These are phyloP conservation scores for Xylaria bambusicola DNA, from an alignment of 495 filamentous ascomycete species.

Conservation along the genomic window DNA sequence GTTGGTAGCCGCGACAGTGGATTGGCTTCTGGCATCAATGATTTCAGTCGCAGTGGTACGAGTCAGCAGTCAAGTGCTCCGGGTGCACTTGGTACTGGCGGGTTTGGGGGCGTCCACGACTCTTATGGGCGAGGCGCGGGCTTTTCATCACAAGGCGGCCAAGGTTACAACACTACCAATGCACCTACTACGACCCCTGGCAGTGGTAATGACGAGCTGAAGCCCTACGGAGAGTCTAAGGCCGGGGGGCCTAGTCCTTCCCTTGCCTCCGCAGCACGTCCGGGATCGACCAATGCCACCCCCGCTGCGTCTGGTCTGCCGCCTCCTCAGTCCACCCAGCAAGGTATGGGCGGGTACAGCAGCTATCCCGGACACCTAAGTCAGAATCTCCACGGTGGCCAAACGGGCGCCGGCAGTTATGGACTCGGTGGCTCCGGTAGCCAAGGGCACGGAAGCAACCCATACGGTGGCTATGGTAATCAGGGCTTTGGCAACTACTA, in stretches of 20 bases:
- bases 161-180: slow-evolving; percentile 67
- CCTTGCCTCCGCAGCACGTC: slow-evolving; percentile 75
- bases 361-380: slow-evolving; percentile 71
- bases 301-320: slow-evolving; percentile 69
- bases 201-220: slow-evolving; percentile 66
- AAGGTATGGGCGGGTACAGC: slow-evolving; percentile 64
- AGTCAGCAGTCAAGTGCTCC: slow-evolving; percentile 65
- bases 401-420: slow-evolving; percentile 66
- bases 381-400: slow-evolving; percentile 64
- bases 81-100: slow-evolving; percentile 63
- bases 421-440: slow-evolving; percentile 66
- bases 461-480: slow-evolving; percentile 55
- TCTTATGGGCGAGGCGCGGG: slow-evolving; percentile 70
- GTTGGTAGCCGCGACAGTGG: slow-evolving; percentile 68
- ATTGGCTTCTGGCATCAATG: slow-evolving; percentile 56
- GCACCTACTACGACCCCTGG: slow-evolving; percentile 58
- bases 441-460: slow-evolving; percentile 61
- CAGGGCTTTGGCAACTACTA: slow-evolving; percentile 57
- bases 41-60: slow-evolving; percentile 77
- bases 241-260: slow-evolving; percentile 78
- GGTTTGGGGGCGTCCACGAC: slow-evolving; percentile 75
- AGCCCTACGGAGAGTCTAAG: slow-evolving; percentile 73
- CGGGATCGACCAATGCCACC: slow-evolving; percentile 78
- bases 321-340: slow-evolving; percentile 69
- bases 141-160: slow-evolving; percentile 63